phyloP scores from a whole-genome alignment of 2,329 filamentous ascomycete genomes.

The Ceratocystis destructans region DNA sequence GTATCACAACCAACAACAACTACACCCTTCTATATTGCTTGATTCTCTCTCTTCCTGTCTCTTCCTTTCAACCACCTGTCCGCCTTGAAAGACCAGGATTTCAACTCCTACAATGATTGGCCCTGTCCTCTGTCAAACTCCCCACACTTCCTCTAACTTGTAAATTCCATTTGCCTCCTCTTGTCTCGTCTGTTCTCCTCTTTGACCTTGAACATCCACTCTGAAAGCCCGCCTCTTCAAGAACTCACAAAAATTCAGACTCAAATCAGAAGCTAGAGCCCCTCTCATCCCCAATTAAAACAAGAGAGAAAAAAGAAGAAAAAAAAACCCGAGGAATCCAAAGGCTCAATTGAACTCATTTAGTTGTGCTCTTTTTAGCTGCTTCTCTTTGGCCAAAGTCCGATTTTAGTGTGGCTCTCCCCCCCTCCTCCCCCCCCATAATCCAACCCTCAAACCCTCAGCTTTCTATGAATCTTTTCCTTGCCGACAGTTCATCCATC shows the following conservation, averaged over 20 bases:
- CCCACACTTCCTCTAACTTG: not conserved
- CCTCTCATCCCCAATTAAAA: not conserved
- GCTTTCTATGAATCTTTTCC: not conserved
- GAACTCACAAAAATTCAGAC: not conserved
- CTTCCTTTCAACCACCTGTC: not conserved
- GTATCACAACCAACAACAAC: not conserved
- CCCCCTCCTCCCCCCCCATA: not conserved
- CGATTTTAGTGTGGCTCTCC: not conserved
- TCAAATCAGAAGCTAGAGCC: conserved; percentile 1
- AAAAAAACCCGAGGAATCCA: not conserved
- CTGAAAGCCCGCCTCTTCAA: not conserved
- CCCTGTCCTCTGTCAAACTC: not conserved
- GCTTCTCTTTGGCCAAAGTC: not conserved
- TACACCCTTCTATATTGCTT: not conserved
- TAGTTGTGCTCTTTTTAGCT: not conserved
- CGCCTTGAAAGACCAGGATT: not conserved
- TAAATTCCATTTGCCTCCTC: conserved; percentile 3
- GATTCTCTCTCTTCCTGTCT: not conserved
- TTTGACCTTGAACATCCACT: not conserved
- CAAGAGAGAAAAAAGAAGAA: not conserved
- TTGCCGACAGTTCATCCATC: not conserved
- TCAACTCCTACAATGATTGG: not conserved
- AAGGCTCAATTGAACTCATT: too few species aligned
- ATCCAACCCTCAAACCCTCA: conserved; percentile 5
- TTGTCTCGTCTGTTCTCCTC: not conserved